Evolutionary conservation across 805 yeast genomes (phyloP).

Genomic region (Deakozyma indianensis): DNA sequence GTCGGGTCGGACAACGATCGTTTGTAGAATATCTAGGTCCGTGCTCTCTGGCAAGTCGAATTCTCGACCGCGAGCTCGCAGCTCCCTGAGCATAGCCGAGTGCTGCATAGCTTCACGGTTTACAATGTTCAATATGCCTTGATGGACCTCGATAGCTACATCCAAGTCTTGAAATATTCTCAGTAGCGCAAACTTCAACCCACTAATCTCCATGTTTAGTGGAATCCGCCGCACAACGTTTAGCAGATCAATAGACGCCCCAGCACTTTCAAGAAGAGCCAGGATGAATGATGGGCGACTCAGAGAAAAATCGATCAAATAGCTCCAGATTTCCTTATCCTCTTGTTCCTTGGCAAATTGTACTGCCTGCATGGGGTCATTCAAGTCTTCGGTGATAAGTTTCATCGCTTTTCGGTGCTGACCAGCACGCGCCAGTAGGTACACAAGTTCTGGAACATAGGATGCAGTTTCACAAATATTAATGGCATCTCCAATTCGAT

Average conservation of each 20-base stretch:
- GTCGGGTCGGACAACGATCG: not conserved
- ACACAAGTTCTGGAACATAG: slow-evolving; percentile 61
- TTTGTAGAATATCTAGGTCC: not conserved
- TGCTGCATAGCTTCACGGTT: slow-evolving; percentile 12
- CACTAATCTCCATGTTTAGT: slow-evolving; percentile 43
- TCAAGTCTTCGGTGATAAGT: slow-evolving; percentile 59
- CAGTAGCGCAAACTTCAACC: slow-evolving; percentile 44
- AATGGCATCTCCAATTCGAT: slow-evolving; percentile 59
- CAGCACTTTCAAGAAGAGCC: slow-evolving; percentile 41
- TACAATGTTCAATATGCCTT: slow-evolving; percentile 40
- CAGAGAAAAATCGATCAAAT: slow-evolving; percentile 55
- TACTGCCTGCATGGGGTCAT: slow-evolving; percentile 72
- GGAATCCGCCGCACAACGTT: slow-evolving; percentile 53
- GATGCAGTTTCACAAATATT: slow-evolving; percentile 39
- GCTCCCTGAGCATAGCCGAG: not conserved
- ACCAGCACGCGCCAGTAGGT: slow-evolving; percentile 69
- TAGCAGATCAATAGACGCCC: slow-evolving; percentile 38
- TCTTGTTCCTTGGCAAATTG: slow-evolving; percentile 54
- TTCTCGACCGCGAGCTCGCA: not conserved
- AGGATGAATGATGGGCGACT: slow-evolving; percentile 63
- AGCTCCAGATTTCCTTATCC: slow-evolving; percentile 71
- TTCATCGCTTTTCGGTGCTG: slow-evolving; percentile 60
- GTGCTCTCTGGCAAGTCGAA: not conserved
- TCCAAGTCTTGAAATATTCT: slow-evolving; percentile 53
- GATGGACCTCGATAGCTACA: slow-evolving; percentile 32